These are phyloP conservation scores for Candida rishiriensis DNA, from an alignment of 805 yeast genomes.

Conservation along the genomic window DNA sequence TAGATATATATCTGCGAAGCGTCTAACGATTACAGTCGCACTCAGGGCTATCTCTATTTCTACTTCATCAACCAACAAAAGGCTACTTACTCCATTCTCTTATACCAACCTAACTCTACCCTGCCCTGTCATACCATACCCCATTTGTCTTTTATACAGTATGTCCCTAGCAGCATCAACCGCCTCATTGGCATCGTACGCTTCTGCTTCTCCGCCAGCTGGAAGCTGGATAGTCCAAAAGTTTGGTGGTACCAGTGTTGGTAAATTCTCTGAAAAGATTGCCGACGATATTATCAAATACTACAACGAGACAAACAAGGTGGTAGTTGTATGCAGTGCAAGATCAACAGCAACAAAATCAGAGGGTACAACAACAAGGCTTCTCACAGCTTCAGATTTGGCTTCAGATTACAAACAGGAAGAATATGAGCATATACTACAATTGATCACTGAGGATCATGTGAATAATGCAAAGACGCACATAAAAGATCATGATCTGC, in stretches of 20 bases:
- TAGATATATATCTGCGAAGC: too few relatives aligned
- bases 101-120: too few relatives aligned
- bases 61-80: too few relatives aligned
- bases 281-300: constrained; percentile 78
- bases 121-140: too few relatives aligned
- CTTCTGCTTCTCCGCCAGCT: constrained; percentile 9
- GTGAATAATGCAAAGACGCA: constrained; percentile 58
- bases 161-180: constrained; percentile 23
- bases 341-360: constrained; percentile 86
- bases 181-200: constrained; percentile 8
- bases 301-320: constrained; percentile 55
- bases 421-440: constrained; percentile 49
- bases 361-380: constrained; percentile 92
- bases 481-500: constrained; percentile 44
- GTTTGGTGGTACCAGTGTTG: constrained; percentile 96
- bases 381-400: constrained; percentile 77
- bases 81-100: too few relatives aligned
- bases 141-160: not conserved
- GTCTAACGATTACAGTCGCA: too few relatives aligned
- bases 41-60: too few relatives aligned
- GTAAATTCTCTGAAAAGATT: constrained; percentile 84
- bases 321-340: constrained; percentile 95
- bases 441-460: constrained; percentile 76
- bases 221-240: constrained; percentile 79
- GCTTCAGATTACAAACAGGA: constrained; percentile 57